Evolutionary conservation across 2,329 filamentous ascomycete species (phyloP).

Genomic region (Raffaelea arxii): DNA sequence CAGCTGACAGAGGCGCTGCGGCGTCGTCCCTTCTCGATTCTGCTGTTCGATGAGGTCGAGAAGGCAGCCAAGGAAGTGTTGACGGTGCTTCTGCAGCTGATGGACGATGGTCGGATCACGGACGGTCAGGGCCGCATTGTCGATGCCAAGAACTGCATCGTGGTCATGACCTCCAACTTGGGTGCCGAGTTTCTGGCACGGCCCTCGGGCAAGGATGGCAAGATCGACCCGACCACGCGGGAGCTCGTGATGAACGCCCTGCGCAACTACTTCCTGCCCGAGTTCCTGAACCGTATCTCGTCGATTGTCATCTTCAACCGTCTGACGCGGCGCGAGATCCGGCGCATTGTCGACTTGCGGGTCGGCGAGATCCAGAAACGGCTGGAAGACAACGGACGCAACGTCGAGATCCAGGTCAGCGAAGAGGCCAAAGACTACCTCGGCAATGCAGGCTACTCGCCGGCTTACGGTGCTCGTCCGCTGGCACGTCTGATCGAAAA

Average conservation of each 20-base stretch:
- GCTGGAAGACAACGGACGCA: conserved; percentile 73
- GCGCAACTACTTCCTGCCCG: conserved; percentile 92
- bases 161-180: conserved; percentile 98
- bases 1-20: conserved; percentile 93
- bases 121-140: conserved; percentile 93
- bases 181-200: conserved; percentile 89
- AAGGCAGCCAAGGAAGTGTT: conserved; percentile 97
- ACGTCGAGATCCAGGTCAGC: conserved; percentile 73
- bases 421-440: conserved; percentile 89
- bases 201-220: conserved; percentile 67
- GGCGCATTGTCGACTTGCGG: conserved; percentile 89
- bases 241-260: conserved; percentile 88
- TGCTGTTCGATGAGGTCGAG: conserved; percentile 96
- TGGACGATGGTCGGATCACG: conserved; percentile 98
- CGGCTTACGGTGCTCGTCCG: conserved; percentile 87
- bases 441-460: conserved; percentile 83
- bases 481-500: conserved; percentile 87
- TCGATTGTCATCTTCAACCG: conserved; percentile 98
- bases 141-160: conserved; percentile 95
- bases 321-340: conserved; percentile 79
- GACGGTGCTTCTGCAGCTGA: conserved; percentile 95
- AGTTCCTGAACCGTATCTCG: conserved; percentile 97
- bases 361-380: conserved; percentile 85
- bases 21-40: conserved; percentile 91
- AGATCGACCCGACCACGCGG: conserved; percentile 73